phyloP scores from a whole-genome alignment of 768 basidiomycete species.

The Phanerochaete sordida region DNA sequence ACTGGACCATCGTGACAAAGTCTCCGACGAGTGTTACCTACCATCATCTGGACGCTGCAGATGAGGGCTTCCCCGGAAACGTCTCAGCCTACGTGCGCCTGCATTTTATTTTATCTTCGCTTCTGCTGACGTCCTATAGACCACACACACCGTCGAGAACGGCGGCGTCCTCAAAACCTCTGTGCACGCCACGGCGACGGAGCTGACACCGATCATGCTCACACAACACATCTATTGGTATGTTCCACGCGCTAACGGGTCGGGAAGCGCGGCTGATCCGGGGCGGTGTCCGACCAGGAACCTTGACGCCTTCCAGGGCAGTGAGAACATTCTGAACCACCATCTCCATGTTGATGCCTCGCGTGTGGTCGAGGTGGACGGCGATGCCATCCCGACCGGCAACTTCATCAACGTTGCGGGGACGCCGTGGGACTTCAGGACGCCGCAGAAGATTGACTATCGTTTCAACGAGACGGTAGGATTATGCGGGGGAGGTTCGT shows the following conservation, averaged over 20 bases:
- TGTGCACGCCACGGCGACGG: constrained; percentile 43
- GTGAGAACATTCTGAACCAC: constrained; percentile 28
- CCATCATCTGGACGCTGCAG: constrained; percentile 46
- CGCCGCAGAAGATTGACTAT: constrained; percentile 24
- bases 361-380: constrained; percentile 36
- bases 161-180: constrained; percentile 39
- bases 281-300: constrained; percentile 32
- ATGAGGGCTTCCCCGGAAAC: constrained; percentile 40
- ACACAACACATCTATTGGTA: constrained; percentile 55
- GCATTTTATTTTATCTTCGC: background rate
- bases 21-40: constrained; percentile 48
- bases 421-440: constrained; percentile 41
- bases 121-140: constrained; percentile 24
- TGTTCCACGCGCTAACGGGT: background rate
- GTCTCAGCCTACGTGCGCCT: constrained; percentile 29
- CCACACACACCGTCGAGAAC: constrained; percentile 44
- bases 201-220: constrained; percentile 56
- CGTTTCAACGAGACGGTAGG: constrained; percentile 21
- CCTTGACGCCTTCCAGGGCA: constrained; percentile 48
- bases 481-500: constrained; percentile 22
- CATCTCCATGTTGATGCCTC: constrained; percentile 23
- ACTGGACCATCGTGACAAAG: constrained; percentile 47
- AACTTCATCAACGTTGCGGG: constrained; percentile 22
- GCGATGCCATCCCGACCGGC: constrained; percentile 38
- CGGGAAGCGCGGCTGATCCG: background rate